Percentiles rank a stretch among this genome's conserved stretches.
Conservation (phyloP, 2,329 filamentous ascomycete species). For the Penicillium sp. region DNA sequence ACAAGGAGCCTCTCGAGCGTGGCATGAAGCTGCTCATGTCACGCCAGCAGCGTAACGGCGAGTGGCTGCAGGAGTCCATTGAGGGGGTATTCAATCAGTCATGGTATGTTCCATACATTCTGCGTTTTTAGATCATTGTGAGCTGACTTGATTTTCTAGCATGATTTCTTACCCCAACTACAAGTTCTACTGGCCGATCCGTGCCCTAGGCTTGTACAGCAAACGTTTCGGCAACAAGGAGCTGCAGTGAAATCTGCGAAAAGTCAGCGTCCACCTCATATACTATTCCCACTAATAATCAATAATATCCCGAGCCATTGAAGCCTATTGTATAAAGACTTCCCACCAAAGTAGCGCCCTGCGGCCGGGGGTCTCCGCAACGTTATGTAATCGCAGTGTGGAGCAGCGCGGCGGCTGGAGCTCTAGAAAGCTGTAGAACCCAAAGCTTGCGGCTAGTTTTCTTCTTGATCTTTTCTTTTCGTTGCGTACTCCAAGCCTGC, state of each 20-base stretch:
- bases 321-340: background rate
- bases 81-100: slow-evolving; percentile 99
- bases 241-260: slow-evolving; percentile 39
- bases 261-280: background rate
- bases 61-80: slow-evolving; percentile 94
- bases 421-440: slow-evolving; percentile 12
- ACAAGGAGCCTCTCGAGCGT: slow-evolving; percentile 69
- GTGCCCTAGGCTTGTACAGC: slow-evolving; percentile 88
- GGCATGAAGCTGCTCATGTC: slow-evolving; percentile 81
- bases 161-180: slow-evolving; percentile 99
- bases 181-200: slow-evolving; percentile 94
- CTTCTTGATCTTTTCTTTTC: background rate
- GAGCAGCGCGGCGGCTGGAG: background rate
- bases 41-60: slow-evolving; percentile 82
- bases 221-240: slow-evolving; percentile 68
- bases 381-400: slow-evolving; percentile 10
- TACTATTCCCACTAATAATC: slow-evolving; percentile 6
- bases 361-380: background rate
- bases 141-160: slow-evolving; percentile 46
- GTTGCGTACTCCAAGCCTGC: background rate
- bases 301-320: slow-evolving; percentile 1
- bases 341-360: too few species aligned
- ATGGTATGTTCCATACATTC: slow-evolving; percentile 61
- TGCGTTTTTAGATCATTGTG: background rate
- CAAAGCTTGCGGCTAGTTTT: background rate